These are phyloP conservation scores for Prunus salicina DNA, from an alignment of 306 rosid genomes.

Conservation along the genomic window DNA sequence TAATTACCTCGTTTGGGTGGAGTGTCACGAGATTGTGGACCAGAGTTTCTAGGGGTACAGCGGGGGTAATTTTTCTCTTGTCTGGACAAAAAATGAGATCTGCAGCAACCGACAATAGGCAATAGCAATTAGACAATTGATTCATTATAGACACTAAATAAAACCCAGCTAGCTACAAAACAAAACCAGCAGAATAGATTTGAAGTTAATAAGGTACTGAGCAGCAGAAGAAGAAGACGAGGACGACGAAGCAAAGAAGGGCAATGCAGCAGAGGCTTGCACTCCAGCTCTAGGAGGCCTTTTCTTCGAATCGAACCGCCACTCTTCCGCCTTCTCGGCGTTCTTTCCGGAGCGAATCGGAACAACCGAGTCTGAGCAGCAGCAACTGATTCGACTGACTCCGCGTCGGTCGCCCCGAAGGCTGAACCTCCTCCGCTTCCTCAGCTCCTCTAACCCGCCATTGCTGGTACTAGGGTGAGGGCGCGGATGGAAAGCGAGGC, in stretches of 20 bases:
- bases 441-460: constrained; percentile 16
- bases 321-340: constrained; percentile 51
- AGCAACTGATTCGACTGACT: constrained; percentile 35
- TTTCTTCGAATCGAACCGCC: constrained; percentile 58
- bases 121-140: neutral
- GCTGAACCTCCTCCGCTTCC: constrained; percentile 38
- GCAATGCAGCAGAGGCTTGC: constrained; percentile 71
- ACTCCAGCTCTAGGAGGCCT: constrained; percentile 50
- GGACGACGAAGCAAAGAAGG: constrained; percentile 33
- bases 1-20: constrained; percentile 89
- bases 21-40: constrained; percentile 91
- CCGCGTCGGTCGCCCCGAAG: constrained; percentile 29
- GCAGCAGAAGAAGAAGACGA: constrained; percentile 18
- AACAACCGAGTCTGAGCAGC: constrained; percentile 61
- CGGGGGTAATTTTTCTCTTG: constrained; percentile 72
- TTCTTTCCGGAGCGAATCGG: constrained; percentile 57
- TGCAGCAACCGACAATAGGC: constrained; percentile 20
- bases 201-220: constrained; percentile 35
- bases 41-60: constrained; percentile 66
- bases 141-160: neutral
- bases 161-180: neutral
- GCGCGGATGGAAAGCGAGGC: constrained; percentile 24
- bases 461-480: constrained; percentile 7
- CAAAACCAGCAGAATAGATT: neutral
- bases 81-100: constrained; percentile 48